These are phyloP conservation scores for Xerocomus amazonicus DNA, from an alignment of 1,284 basidiomycete genomes.

Conservation along the genomic window DNA sequence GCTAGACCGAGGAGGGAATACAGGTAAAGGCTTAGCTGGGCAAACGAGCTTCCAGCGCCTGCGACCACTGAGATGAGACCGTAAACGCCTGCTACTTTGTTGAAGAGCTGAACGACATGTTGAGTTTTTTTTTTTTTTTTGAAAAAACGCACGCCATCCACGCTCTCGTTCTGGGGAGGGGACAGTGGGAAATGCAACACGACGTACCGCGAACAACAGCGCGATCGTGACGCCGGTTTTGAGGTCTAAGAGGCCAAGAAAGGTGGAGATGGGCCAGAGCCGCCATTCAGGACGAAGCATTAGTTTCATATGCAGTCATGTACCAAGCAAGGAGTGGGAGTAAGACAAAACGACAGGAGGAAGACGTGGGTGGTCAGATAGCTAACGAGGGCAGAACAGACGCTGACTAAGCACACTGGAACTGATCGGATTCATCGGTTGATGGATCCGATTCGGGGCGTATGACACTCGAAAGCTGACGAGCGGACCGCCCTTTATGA, in stretches of 20 bases:
- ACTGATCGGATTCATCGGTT: too few relatives aligned
- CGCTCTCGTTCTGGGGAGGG: background rate
- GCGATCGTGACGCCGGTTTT: constrained; percentile 87
- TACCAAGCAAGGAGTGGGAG: constrained; percentile 18
- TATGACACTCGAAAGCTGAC: too few relatives aligned
- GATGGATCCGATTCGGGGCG: too few relatives aligned
- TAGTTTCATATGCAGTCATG: constrained; percentile 61
- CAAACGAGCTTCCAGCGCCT: constrained; percentile 81
- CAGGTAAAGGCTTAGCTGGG: constrained; percentile 88
- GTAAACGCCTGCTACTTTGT: constrained; percentile 98
- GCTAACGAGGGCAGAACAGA: background rate
- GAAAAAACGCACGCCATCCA: background rate
- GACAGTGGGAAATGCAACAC: constrained; percentile 2
- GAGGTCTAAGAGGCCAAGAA: constrained; percentile 81
- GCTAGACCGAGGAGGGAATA: constrained; percentile 87
- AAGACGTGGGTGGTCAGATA: background rate
- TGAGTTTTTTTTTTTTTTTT: constrained; percentile 2
- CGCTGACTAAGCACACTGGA: constrained; percentile 18
- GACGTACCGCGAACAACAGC: constrained; percentile 78
- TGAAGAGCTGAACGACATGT: constrained; percentile 63
- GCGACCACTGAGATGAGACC: constrained; percentile 90
- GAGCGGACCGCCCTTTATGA: too few relatives aligned
- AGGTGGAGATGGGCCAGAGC: constrained; percentile 75
- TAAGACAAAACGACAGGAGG: constrained; percentile 1
- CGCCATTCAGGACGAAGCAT: constrained; percentile 77